Percentiles rank a stretch among this genome's conserved stretches.
phyloP scores from a whole-genome alignment of 495 filamentous ascomycete species.

The Xylaria bambusicola region DNA sequence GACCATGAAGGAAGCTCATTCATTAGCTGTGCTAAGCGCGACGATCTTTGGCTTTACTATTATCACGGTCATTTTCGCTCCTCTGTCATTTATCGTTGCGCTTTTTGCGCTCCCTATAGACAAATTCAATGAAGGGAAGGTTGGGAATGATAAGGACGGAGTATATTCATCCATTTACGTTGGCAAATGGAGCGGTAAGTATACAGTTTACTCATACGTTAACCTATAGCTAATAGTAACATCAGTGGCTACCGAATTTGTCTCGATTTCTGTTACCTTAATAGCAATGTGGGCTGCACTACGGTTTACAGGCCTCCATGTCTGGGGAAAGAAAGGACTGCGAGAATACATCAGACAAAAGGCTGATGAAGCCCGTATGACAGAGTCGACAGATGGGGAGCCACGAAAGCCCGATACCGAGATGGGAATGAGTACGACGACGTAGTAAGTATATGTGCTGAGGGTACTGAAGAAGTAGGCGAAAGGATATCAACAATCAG shows the following conservation, averaged over 20 bases:
- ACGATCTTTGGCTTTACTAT: conserved; percentile 1
- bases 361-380: not conserved
- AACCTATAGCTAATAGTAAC: not conserved
- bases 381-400: too few species aligned
- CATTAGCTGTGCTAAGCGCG: not conserved
- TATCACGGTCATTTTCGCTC: conserved; percentile 3
- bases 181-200: conserved; percentile 10
- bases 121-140: not conserved
- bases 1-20: conserved; percentile 1
- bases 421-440: too few species aligned
- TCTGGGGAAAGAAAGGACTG: conserved; percentile 3
- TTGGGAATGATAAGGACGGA: not conserved
- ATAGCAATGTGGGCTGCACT: conserved; percentile 5
- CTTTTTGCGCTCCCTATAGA: conserved; percentile 8
- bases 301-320: not conserved
- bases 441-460: too few species aligned
- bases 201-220: too few species aligned
- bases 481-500: too few species aligned
- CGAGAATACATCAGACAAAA: conserved; percentile 2
- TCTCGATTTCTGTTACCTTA: not conserved
- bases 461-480: too few species aligned
- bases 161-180: conserved; percentile 2
- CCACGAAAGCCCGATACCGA: too few species aligned
- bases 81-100: not conserved
- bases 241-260: not conserved